Conservation (phyloP, 2,329 filamentous ascomycete genomes). For the Penicillium sp. region DNA sequence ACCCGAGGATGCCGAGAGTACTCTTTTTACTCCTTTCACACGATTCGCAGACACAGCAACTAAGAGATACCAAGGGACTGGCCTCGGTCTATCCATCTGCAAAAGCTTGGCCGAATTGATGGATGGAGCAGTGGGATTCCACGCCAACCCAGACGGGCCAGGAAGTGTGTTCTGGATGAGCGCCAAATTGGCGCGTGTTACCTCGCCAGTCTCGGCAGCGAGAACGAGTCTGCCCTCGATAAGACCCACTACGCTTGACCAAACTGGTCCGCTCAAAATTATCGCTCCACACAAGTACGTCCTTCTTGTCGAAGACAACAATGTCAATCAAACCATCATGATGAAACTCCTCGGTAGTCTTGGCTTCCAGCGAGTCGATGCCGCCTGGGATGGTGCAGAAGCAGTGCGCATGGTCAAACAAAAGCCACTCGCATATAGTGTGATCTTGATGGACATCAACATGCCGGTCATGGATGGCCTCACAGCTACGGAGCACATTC, state of each 20-base stretch:
- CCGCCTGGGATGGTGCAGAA: conserved; percentile 47
- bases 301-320: conserved; percentile 46
- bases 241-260: conserved; percentile 11
- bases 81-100: conserved; percentile 59
- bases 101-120: conserved; percentile 59
- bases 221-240: conserved; percentile 24
- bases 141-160: conserved; percentile 45
- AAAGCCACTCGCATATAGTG: conserved; percentile 45
- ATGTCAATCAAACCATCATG: conserved; percentile 46
- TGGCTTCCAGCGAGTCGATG: conserved; percentile 45
- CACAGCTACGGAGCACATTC: conserved; percentile 46
- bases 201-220: conserved; percentile 30
- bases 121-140: conserved; percentile 55
- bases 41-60: conserved; percentile 57
- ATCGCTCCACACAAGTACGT: conserved; percentile 45
- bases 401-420: conserved; percentile 46
- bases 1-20: conserved; percentile 44
- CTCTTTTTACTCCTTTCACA: conserved; percentile 59
- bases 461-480: conserved; percentile 52
- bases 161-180: conserved; percentile 59
- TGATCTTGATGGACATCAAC: conserved; percentile 51
- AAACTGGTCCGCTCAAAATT: conserved; percentile 33
- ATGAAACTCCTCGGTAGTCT: conserved; percentile 40
- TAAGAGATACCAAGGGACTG: conserved; percentile 58
- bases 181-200: conserved; percentile 43